Percentiles rank a stretch among this genome's conserved stretches.
Conservation (phyloP, 2,329 filamentous ascomycete species). For the Colletotrichum sidae region DNA sequence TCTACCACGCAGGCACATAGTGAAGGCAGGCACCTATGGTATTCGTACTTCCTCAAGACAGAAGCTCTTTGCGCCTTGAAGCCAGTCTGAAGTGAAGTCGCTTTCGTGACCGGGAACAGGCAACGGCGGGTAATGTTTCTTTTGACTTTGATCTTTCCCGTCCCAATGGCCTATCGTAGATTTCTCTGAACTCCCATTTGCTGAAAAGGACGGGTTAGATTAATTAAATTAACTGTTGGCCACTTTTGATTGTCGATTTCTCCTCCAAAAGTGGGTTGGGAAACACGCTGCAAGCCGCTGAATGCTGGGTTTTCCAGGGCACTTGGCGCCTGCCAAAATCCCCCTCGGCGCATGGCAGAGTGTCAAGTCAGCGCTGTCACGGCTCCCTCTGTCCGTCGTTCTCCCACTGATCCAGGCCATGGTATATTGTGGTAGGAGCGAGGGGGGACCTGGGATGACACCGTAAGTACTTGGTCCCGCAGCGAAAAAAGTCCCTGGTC, state of each 20-base stretch:
- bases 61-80: too few relatives aligned
- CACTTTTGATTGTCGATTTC: conserved; percentile 18
- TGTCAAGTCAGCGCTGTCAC: neutral
- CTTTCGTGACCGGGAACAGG: conserved; percentile 10
- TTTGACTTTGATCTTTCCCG: neutral
- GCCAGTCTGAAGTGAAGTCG: neutral
- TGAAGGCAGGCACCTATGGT: too few relatives aligned
- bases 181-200: conserved; percentile 22
- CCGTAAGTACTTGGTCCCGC: conserved; percentile 1
- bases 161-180: conserved; percentile 26
- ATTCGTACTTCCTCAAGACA: too few relatives aligned
- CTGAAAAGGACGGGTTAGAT: conserved; percentile 17
- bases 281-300: conserved; percentile 7
- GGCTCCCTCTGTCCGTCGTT: conserved; percentile 3
- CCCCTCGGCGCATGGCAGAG: neutral
- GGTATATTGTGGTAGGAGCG: conserved; percentile 2
- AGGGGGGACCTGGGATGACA: conserved; percentile 21
- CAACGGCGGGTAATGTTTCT: conserved; percentile 27
- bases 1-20: too few relatives aligned
- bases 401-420: conserved; percentile 5
- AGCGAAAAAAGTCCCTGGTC: too few relatives aligned
- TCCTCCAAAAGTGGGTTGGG: conserved; percentile 30
- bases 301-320: conserved; percentile 27
- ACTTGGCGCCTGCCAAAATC: neutral
- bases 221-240: conserved; percentile 24